Base-by-base conservation (phyloP, 306 rosid genomes). In the Prinsepia uniflora region DNA sequence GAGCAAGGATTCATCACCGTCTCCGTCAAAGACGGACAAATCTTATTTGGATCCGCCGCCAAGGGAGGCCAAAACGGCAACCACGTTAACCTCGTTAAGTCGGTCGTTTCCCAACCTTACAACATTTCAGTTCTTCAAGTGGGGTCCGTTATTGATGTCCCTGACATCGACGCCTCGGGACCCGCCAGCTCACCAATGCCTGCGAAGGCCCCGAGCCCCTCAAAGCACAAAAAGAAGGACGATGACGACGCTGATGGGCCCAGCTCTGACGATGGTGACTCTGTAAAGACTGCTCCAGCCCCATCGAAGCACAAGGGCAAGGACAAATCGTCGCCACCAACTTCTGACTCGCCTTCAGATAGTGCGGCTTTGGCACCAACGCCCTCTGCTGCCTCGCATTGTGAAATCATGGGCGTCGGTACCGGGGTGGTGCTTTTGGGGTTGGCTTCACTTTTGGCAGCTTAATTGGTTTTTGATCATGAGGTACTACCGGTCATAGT, bases 121-220 rank as follows among this genome's bases (percentile, higher is more conserved):
- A 53, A 54, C 50, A 68, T 68, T 41, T 68, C 73, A 17, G 63
- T 68, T 8, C 73, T 68, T 22, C 40, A 68, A 24, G 73, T 68
- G 20, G 45, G 19, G 24, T 52, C 62, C 17, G 45, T 68, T 15
- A 53, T 68, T 8, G 14, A 68, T 22, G 58, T 68, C 15, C 73
- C 73, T 52, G 48, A 52, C 62, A 19, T 68, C 8, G 72, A 30
- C 19, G 42, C 18, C 19, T 30, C 43, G 40, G 44, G 19, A 18
- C 64, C 20, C 18, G 44, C 64, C 44, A 8, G 41, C 10, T 14
- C 64, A 34, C 64, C 64, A 3, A 59, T 30, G 20, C 34, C 64
- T 59, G 64, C 64, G 43, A 59, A 59, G 64, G 44, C 64, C 41
- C 64, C 64, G 15, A 59, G 64, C 64, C 64, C 64, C 10, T 59